phyloP scores from a whole-genome alignment of 2,329 filamentous ascomycete species.

The Chaetomium olivaceum region DNA sequence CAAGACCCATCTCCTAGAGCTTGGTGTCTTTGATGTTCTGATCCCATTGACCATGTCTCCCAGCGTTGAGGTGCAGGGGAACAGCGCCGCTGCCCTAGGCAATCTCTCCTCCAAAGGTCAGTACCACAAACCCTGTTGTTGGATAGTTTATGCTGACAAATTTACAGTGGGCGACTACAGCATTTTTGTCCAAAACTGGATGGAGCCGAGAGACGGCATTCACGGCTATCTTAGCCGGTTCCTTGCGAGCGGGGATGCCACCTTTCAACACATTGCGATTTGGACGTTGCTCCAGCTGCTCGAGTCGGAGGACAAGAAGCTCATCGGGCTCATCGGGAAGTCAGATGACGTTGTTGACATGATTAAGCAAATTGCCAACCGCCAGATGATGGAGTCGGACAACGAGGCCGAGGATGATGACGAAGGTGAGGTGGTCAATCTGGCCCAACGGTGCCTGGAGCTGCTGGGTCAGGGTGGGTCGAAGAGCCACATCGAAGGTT shows the following conservation, averaged over 20 bases:
- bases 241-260: slow-evolving; percentile 89
- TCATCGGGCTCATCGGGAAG: slow-evolving; percentile 86
- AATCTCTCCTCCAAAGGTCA: slow-evolving; percentile 95
- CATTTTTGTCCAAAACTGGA: slow-evolving; percentile 94
- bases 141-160: slow-evolving; percentile 13
- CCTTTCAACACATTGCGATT: slow-evolving; percentile 98
- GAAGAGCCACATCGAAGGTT: slow-evolving; percentile 82
- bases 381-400: slow-evolving; percentile 82
- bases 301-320: slow-evolving; percentile 86
- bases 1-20: slow-evolving; percentile 83
- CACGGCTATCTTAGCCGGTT: slow-evolving; percentile 94
- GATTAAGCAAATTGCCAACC: slow-evolving; percentile 88
- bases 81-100: slow-evolving; percentile 92
- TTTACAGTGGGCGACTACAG: slow-evolving; percentile 86
- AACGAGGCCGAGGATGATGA: slow-evolving; percentile 86
- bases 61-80: slow-evolving; percentile 97
- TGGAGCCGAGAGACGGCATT: slow-evolving; percentile 86
- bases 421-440: slow-evolving; percentile 86
- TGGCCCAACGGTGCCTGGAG: slow-evolving; percentile 88
- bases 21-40: slow-evolving; percentile 93
- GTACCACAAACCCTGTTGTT: not conserved
- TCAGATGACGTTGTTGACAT: slow-evolving; percentile 89
- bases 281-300: slow-evolving; percentile 96
- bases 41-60: slow-evolving; percentile 93
- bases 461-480: slow-evolving; percentile 74